Conservation (phyloP, 148 eudicot species). For the Camellia granthamiana region DNA sequence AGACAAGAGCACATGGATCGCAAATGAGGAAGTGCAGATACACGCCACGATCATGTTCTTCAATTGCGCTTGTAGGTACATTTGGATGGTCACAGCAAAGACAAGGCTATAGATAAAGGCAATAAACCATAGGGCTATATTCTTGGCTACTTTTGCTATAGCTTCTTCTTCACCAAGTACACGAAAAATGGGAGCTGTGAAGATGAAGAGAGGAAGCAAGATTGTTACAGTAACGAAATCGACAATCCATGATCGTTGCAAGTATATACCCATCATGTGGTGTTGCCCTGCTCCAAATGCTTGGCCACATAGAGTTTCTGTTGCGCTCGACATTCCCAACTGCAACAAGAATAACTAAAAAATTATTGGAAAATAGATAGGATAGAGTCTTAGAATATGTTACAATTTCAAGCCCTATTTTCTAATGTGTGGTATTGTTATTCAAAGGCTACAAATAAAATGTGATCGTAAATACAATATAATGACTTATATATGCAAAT, state of each 20-base stretch:
- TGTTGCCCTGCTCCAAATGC: conserved; percentile 67
- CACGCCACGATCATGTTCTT: conserved; percentile 61
- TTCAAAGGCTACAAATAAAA: too few relatives aligned
- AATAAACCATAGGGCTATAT: conserved; percentile 60
- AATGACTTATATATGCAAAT: too few relatives aligned
- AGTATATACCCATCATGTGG: conserved; percentile 68
- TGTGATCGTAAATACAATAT: too few relatives aligned
- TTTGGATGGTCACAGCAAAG: conserved; percentile 51
- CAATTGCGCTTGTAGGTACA: conserved; percentile 65
- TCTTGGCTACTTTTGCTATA: conserved; percentile 39
- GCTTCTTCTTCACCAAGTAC: conserved; percentile 45
- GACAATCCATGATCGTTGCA: conserved; percentile 71
- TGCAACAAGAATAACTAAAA: conserved; percentile 10
- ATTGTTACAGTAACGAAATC: conserved; percentile 37
- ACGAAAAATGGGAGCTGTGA: conserved; percentile 43
- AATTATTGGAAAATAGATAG: too few relatives aligned
- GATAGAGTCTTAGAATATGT: too few relatives aligned
- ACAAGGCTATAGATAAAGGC: conserved; percentile 39
- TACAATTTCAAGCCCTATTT: too few relatives aligned
- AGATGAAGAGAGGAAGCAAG: conserved; percentile 51
- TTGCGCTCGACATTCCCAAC: conserved; percentile 78
- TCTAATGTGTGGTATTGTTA: too few relatives aligned
- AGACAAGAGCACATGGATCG: conserved; percentile 45
- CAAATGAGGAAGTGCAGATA: conserved; percentile 30
- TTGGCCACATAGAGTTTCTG: conserved; percentile 74